Percentiles rank a stretch among this genome's conserved stretches.
Evolutionary conservation across 208 protist genomes (phyloP).

Genomic region (Jaenimonas drosophilae): DNA sequence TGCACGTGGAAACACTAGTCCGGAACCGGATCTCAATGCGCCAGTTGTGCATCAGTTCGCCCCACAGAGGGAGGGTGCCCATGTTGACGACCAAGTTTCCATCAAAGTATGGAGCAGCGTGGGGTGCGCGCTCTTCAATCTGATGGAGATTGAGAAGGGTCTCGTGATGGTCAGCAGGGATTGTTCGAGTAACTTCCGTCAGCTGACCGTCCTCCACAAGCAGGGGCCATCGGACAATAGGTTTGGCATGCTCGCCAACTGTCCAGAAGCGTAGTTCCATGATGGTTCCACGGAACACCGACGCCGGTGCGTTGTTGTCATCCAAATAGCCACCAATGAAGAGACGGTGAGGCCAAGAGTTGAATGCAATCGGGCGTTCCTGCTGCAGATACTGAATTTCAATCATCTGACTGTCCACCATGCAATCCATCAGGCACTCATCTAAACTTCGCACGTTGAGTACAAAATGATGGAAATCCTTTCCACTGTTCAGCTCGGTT

Average conservation of each 20-base stretch:
- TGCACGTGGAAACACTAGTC: conserved; percentile 51
- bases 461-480: conserved; percentile 74
- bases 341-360: conserved; percentile 79
- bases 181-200: conserved; percentile 54
- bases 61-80: conserved; percentile 57
- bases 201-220: conserved; percentile 45
- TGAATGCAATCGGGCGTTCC: conserved; percentile 83
- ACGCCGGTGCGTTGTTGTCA: conserved; percentile 42
- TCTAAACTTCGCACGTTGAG: conserved; percentile 66
- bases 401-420: conserved; percentile 44
- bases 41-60: conserved; percentile 85
- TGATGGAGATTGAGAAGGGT: conserved; percentile 51
- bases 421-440: conserved; percentile 51
- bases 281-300: conserved; percentile 62
- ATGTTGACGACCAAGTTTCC: conserved; percentile 70
- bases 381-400: conserved; percentile 70
- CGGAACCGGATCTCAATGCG: conserved; percentile 78
- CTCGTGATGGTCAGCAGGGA: conserved; percentile 66
- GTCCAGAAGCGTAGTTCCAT: conserved; percentile 75
- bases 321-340: conserved; percentile 75
- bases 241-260: conserved; percentile 20
- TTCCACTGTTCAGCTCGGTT: conserved; percentile 5
- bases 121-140: conserved; percentile 33
- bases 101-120: conserved; percentile 59
- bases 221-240: conserved; percentile 66